A percentile compares a stretch with the other conserved stretches of the same genome.
Evolutionary conservation across 2,329 filamentous ascomycete genomes (phyloP).

Genomic region (Cercospora beticola): DNA sequence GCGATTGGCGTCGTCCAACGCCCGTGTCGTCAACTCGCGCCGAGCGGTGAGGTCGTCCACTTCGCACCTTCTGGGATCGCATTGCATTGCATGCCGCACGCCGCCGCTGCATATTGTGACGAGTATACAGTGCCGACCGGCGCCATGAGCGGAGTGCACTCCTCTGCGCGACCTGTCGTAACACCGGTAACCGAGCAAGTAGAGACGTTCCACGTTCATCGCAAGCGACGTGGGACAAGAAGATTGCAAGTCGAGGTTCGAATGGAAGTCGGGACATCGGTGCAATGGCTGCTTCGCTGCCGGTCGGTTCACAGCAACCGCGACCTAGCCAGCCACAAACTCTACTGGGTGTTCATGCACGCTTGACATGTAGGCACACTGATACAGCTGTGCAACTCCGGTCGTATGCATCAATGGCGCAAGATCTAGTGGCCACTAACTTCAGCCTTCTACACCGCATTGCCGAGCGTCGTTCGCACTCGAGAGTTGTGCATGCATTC

Average conservation of each 20-base stretch:
- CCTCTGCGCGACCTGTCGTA: background rate
- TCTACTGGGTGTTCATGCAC: background rate
- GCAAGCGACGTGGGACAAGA: background rate
- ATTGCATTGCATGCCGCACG: background rate
- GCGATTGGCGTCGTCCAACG: background rate
- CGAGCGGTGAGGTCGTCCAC: background rate
- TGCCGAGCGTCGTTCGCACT: background rate
- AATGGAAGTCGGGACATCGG: background rate
- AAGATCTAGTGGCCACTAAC: background rate
- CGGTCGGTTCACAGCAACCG: background rate
- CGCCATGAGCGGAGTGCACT: background rate
- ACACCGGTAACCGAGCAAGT: background rate
- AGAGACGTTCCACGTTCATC: background rate
- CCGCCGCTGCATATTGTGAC: background rate
- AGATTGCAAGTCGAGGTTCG: background rate
- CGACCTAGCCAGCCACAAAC: background rate
- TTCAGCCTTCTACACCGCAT: background rate
- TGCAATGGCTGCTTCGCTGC: background rate
- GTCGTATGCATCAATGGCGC: background rate
- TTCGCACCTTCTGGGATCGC: background rate
- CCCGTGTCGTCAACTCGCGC: background rate
- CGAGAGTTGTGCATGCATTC: background rate
- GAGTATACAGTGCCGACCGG: background rate
- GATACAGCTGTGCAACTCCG: background rate
- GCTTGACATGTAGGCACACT: background rate